These are phyloP conservation scores for Corymbia calophylla DNA, from an alignment of 441 rosid genomes.

Conservation along the genomic window DNA sequence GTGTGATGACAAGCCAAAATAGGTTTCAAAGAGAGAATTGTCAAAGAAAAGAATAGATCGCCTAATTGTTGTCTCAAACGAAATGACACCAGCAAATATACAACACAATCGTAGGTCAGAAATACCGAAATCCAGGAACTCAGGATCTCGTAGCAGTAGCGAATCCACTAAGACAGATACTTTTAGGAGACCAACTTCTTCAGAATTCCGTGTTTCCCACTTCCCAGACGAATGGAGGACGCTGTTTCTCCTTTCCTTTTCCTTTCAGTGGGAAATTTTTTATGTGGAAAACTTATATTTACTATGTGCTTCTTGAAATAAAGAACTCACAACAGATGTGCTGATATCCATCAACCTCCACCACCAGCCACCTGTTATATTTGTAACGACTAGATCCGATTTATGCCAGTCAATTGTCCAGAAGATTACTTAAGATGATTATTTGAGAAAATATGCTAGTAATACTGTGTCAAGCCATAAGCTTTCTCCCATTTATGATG, in stretches of 20 bases:
- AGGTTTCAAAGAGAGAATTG: neutral
- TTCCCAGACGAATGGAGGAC: neutral
- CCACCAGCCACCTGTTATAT: neutral
- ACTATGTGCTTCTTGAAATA: neutral
- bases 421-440: neutral
- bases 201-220: neutral
- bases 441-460: neutral
- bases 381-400: neutral
- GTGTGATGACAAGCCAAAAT: neutral
- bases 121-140: neutral
- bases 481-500: neutral
- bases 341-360: neutral
- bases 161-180: neutral
- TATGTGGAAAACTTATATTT: neutral
- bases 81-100: neutral
- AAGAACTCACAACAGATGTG: neutral
- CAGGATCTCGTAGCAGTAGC: neutral
- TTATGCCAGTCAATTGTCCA: neutral
- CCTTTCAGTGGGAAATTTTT: neutral
- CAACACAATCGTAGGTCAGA: neutral
- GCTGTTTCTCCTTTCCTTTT: neutral
- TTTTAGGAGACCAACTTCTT: neutral
- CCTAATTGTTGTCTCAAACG: neutral
- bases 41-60: neutral
- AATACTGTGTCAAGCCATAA: neutral